phyloP scores from a whole-genome alignment of 768 basidiomycete species.

The Collybiopsis luxurians region DNA sequence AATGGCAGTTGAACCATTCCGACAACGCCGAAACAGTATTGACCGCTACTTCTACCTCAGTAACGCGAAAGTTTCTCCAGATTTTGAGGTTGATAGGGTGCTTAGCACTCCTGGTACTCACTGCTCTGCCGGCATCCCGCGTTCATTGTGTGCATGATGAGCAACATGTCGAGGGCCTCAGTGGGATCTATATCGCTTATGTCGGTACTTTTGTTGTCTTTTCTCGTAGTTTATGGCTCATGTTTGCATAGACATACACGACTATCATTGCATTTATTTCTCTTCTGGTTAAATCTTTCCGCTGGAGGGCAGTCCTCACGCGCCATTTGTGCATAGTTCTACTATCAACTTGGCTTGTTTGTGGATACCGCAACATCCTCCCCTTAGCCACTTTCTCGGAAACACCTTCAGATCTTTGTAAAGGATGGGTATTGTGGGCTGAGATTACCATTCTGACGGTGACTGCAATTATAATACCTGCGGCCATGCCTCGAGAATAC shows the following conservation, averaged over 20 bases:
- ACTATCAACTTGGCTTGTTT: neutral
- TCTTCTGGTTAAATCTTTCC: neutral
- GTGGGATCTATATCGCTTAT: neutral
- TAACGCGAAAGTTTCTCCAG: neutral
- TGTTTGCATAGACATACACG: neutral
- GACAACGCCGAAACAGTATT: no score
- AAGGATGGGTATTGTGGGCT: constrained; percentile 39
- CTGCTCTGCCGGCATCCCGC: neutral
- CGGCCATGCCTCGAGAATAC: constrained; percentile 41
- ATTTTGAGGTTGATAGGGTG: neutral
- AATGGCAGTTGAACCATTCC: neutral
- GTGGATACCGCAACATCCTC: constrained; percentile 32
- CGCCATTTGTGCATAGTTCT: constrained; percentile 8
- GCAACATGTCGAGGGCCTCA: neutral
- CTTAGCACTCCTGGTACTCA: neutral
- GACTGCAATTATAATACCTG: constrained; percentile 37
- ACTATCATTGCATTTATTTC: neutral
- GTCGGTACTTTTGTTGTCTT: neutral
- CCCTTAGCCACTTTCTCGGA: constrained; percentile 43
- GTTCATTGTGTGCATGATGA: neutral
- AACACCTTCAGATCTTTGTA: constrained; percentile 32
- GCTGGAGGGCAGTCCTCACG: constrained; percentile 4
- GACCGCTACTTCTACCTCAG: neutral
- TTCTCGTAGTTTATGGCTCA: neutral
- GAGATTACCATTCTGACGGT: constrained; percentile 35